A percentile compares a stretch with the other conserved stretches of the same genome.
Evolutionary conservation across 176 grass and related monocot genomes (phyloP).

Genomic region (Eremochloa ophiuroides): DNA sequence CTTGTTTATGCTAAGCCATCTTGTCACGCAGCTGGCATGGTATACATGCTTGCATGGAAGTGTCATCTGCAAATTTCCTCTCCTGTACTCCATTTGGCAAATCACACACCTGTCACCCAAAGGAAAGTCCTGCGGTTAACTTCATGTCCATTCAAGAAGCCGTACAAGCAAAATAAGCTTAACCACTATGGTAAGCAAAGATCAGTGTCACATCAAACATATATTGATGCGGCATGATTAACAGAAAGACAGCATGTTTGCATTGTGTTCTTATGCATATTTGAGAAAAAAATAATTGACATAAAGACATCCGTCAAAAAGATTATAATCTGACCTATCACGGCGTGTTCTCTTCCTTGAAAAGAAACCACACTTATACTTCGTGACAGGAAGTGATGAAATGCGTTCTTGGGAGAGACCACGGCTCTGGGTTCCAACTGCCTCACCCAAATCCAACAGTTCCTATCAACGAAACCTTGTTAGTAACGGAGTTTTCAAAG

Average conservation of each 20-base stretch:
- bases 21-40: slow-evolving; percentile 75
- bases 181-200: not conserved
- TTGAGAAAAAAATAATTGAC: too few relatives aligned
- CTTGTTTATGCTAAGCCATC: slow-evolving; percentile 97
- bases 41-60: slow-evolving; percentile 95
- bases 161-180: not conserved
- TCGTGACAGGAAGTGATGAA: slow-evolving; percentile 77
- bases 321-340: slow-evolving; percentile 59
- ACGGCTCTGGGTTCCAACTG: slow-evolving; percentile 86
- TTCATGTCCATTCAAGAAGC: slow-evolving; percentile 9
- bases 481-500: not conserved
- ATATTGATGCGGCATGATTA: not conserved
- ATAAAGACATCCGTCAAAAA: not conserved
- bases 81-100: slow-evolving; percentile 95
- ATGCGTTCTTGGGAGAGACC: slow-evolving; percentile 87
- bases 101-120: slow-evolving; percentile 71
- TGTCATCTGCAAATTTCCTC: slow-evolving; percentile 88
- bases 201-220: not conserved
- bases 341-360: slow-evolving; percentile 60
- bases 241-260: too few relatives aligned
- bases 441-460: slow-evolving; percentile 90
- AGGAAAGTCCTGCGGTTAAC: slow-evolving; percentile 9
- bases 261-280: too few relatives aligned
- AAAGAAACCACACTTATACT: slow-evolving; percentile 96
- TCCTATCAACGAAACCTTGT: slow-evolving; percentile 54